Evolutionary conservation across 352 stramenopile species (phyloP).

Genomic region (Phytophthora pseudosyringae): DNA sequence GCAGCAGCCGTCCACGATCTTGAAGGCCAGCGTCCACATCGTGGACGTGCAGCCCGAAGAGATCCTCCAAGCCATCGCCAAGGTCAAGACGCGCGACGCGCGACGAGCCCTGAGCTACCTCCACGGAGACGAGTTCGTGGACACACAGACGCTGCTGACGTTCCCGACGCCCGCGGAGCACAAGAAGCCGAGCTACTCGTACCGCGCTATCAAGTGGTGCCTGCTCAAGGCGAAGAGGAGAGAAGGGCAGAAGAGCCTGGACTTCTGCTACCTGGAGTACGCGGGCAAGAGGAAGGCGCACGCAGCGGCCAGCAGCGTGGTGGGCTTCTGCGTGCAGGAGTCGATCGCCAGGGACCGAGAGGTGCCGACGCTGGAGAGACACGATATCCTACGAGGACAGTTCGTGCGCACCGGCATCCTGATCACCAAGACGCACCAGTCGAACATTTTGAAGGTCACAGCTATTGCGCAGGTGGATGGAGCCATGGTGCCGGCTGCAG

Average conservation of each 20-base stretch:
- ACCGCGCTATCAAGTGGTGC: slow-evolving; percentile 78
- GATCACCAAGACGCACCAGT: slow-evolving; percentile 77
- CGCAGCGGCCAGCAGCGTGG: slow-evolving; percentile 47
- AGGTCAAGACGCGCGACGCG: slow-evolving; percentile 59
- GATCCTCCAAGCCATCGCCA: slow-evolving; percentile 64
- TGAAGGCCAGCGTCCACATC: slow-evolving; percentile 71
- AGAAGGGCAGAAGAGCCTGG: slow-evolving; percentile 50
- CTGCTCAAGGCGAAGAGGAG: slow-evolving; percentile 34
- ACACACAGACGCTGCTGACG: slow-evolving; percentile 74
- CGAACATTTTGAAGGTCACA: slow-evolving; percentile 74
- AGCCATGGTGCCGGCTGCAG: slow-evolving; percentile 36
- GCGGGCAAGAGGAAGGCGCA: slow-evolving; percentile 60
- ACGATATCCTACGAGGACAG: slow-evolving; percentile 63
- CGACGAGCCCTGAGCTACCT: slow-evolving; percentile 60
- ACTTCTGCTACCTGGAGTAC: slow-evolving; percentile 86
- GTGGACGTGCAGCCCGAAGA: slow-evolving; percentile 68
- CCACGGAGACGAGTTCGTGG: slow-evolving; percentile 57
- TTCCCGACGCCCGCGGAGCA: slow-evolving; percentile 59
- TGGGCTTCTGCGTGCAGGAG: slow-evolving; percentile 85
- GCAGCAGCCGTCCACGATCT: slow-evolving; percentile 50
- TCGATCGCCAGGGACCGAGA: slow-evolving; percentile 65
- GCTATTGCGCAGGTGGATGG: slow-evolving; percentile 78
- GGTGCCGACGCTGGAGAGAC: slow-evolving; percentile 69
- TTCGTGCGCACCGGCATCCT: slow-evolving; percentile 73
- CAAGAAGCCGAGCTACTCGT: slow-evolving; percentile 68